phyloP scores from a whole-genome alignment of 257 asterid genomes.

The Nicotiana knightiana region DNA sequence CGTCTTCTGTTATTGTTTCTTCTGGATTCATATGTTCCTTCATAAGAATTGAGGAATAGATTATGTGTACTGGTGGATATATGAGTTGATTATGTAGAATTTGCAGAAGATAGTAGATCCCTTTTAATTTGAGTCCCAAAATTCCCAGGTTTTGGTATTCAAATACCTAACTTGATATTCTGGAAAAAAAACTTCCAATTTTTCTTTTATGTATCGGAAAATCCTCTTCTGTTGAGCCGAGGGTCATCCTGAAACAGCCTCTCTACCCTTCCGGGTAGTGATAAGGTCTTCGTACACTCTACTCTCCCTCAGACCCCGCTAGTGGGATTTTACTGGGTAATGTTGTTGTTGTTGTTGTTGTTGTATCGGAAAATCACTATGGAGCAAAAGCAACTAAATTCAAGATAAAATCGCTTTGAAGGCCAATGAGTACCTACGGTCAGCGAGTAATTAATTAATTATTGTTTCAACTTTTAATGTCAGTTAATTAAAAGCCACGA shows the following conservation, averaged over 20 bases:
- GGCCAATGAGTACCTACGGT: not conserved
- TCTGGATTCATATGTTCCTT: not conserved
- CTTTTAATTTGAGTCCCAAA: not conserved
- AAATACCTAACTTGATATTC: not conserved
- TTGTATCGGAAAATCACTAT: not conserved
- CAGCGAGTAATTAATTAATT: not conserved
- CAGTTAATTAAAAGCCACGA: not conserved
- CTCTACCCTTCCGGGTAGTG: too few species aligned
- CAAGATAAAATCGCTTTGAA: not conserved
- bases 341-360: too few species aligned
- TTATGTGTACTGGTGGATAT: not conserved
- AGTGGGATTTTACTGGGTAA: too few species aligned
- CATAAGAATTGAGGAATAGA: not conserved
- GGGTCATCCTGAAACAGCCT: too few species aligned
- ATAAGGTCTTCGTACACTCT: too few species aligned
- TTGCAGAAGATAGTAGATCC: fast-evolving
- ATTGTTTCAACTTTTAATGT: not conserved
- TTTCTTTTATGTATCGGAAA: too few species aligned
- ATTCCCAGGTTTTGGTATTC: not conserved
- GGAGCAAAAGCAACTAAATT: not conserved
- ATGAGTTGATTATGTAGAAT: not conserved
- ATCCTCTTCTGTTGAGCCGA: too few species aligned
- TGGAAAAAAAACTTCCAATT: not conserved
- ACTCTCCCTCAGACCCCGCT: too few species aligned
- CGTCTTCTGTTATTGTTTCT: not conserved